Evolutionary conservation across 139 green algal genomes (phyloP).

Genomic region (Trebouxia sp.): DNA sequence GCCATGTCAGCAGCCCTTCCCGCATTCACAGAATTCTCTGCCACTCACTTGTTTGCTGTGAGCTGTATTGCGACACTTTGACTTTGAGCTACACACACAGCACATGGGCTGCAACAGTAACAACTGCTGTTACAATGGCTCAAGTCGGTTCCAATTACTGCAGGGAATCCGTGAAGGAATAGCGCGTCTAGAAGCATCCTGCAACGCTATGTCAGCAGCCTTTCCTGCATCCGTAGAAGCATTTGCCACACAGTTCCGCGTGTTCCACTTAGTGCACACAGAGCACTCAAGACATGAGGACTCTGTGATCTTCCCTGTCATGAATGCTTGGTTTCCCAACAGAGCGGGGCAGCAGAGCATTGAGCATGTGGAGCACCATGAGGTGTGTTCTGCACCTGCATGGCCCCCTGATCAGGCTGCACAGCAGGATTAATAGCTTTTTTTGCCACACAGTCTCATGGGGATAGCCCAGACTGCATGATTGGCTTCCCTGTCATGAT

Average conservation of each 20-base stretch:
- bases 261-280: background rate
- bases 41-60: background rate
- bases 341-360: background rate
- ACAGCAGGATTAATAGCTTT: too few relatives aligned
- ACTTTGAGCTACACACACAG: too few relatives aligned
- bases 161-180: background rate
- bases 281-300: background rate
- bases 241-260: background rate
- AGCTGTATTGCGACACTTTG: too few relatives aligned
- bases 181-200: background rate
- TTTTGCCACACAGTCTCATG: too few relatives aligned
- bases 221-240: background rate
- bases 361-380: slow-evolving; percentile 2
- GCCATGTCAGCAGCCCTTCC: too few relatives aligned
- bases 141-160: too few relatives aligned
- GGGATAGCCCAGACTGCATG: too few relatives aligned
- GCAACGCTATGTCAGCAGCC: background rate
- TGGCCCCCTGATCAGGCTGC: too few relatives aligned
- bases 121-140: too few relatives aligned
- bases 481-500: too few relatives aligned
- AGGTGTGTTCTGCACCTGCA: background rate
- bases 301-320: background rate
- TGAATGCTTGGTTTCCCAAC: slow-evolving; percentile 11
- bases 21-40: too few relatives aligned
- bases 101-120: too few relatives aligned